A percentile compares a stretch with the other conserved stretches of the same genome.
phyloP scores from a whole-genome alignment of 2,329 filamentous ascomycete species.

The Mollisia scopiformis region DNA sequence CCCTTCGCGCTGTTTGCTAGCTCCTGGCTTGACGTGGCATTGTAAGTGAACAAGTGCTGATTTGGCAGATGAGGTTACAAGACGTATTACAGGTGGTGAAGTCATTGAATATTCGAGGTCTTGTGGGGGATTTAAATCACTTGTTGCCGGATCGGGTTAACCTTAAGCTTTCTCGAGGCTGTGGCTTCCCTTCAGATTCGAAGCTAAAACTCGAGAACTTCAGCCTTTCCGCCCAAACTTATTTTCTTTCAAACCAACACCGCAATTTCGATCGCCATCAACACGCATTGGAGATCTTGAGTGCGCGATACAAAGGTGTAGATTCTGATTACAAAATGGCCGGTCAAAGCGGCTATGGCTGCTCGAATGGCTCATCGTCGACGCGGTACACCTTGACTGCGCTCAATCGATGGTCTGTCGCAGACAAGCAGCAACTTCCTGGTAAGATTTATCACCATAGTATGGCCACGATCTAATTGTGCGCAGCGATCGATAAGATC shows the following conservation, averaged over 20 bases:
- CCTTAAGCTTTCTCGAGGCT: conserved; percentile 9
- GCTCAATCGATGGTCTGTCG: conserved; percentile 82
- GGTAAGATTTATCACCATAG: conserved; percentile 42
- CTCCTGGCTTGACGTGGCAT: conserved; percentile 70
- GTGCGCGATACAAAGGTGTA: conserved; percentile 18
- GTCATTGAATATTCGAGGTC: conserved; percentile 9
- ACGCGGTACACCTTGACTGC: conserved; percentile 65
- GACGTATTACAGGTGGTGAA: conserved; percentile 43
- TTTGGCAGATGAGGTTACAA: conserved; percentile 52
- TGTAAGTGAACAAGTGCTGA: conserved; percentile 57
- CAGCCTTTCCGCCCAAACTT: not conserved
- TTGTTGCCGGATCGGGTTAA: not conserved
- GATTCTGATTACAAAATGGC: conserved; percentile 14
- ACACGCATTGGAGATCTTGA: conserved; percentile 3
- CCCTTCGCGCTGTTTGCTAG: conserved; percentile 63
- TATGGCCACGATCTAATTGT: conserved; percentile 20
- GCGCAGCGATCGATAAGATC: conserved; percentile 65
- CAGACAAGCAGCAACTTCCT: conserved; percentile 69
- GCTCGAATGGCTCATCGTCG: conserved; percentile 21
- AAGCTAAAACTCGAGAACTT: not conserved
- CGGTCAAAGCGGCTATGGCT: conserved; percentile 11
- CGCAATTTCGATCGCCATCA: not conserved
- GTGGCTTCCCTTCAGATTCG: not conserved
- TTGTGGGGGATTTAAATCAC: not conserved
- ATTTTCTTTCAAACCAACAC: not conserved